Percentiles rank a stretch among this genome's conserved stretches.
phyloP scores from a whole-genome alignment of 139 green algal species.

The Micractinium conductrix region DNA sequence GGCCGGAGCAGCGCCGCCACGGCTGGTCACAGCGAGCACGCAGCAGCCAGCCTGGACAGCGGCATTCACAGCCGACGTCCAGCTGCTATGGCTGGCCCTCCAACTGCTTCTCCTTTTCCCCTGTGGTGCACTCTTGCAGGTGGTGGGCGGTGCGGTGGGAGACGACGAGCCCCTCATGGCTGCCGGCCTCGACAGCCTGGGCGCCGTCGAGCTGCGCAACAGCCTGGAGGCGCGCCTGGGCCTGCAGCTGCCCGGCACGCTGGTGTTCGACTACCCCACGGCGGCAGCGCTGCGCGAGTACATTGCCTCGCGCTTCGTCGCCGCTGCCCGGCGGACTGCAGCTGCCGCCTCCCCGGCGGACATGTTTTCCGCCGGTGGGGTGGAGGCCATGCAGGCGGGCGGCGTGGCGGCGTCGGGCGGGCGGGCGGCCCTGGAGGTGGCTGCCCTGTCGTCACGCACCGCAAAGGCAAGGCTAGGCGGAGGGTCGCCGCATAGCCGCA shows the following conservation, averaged over 20 bases:
- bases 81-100: no score
- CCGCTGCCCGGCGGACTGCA: background rate
- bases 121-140: conserved; percentile 23
- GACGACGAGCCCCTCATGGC: conserved; percentile 53
- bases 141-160: conserved; percentile 37
- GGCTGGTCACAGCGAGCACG: no score
- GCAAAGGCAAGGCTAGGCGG: conserved; percentile 23
- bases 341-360: background rate
- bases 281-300: conserved; percentile 44
- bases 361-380: background rate
- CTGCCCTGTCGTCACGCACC: conserved; percentile 21
- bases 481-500: no score
- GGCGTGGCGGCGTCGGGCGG: background rate
- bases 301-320: conserved; percentile 36
- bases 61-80: no score
- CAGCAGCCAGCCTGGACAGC: no score
- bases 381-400: background rate
- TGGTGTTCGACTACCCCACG: conserved; percentile 69
- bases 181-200: conserved; percentile 66
- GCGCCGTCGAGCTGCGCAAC: conserved; percentile 56
- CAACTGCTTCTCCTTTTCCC: no score
- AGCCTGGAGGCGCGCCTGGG: conserved; percentile 45
- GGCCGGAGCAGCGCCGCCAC: no score
- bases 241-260: conserved; percentile 45
- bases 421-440: background rate